These are phyloP conservation scores for Trichophyton benhamiae DNA, from an alignment of 2,329 filamentous ascomycete genomes.

Conservation along the genomic window DNA sequence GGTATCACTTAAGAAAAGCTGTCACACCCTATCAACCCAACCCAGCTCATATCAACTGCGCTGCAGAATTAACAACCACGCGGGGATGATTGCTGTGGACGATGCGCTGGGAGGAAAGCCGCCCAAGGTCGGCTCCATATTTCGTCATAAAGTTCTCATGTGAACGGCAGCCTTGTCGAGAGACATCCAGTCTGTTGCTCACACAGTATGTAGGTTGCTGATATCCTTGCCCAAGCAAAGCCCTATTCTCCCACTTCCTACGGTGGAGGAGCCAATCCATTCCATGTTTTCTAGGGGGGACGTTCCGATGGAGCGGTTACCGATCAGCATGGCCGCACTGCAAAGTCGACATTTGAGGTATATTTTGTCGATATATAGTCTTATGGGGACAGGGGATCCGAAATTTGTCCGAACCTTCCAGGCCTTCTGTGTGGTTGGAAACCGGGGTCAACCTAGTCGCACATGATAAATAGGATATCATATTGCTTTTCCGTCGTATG, in stretches of 20 bases:
- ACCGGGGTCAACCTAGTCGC: constrained; percentile 7
- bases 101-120: not conserved
- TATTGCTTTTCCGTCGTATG: constrained; percentile 8
- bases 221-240: not conserved
- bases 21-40: not conserved
- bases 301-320: constrained; percentile 10
- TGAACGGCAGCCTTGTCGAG: not conserved
- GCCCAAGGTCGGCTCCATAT: constrained; percentile 2
- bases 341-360: constrained; percentile 9
- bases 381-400: constrained; percentile 5
- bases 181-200: not conserved
- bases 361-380: constrained; percentile 5
- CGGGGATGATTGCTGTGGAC: not conserved
- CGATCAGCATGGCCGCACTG: constrained; percentile 10
- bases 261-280: not conserved
- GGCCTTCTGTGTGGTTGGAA: constrained; percentile 8
- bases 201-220: not conserved
- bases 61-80: constrained; percentile 1
- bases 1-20: not conserved
- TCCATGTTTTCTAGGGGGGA: not conserved
- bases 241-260: not conserved
- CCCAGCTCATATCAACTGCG: not conserved
- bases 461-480: constrained; percentile 6
- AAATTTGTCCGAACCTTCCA: constrained; percentile 11
- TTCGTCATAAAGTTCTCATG: not conserved